These are phyloP conservation scores for Rhazya stricta DNA, from an alignment of 257 asterid species.

Conservation along the genomic window DNA sequence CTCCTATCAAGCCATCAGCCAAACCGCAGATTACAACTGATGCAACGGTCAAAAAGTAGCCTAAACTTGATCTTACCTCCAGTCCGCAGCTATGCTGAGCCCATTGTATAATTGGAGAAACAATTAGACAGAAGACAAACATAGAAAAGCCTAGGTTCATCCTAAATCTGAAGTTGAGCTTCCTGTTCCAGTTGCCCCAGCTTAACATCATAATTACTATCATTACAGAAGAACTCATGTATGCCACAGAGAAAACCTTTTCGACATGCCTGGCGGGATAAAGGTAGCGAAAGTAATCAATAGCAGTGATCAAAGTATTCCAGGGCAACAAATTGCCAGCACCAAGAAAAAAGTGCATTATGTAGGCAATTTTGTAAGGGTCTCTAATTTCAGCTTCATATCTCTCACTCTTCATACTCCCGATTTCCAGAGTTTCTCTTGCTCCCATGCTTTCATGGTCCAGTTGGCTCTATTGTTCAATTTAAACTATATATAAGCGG, in stretches of 20 bases:
- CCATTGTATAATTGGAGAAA: constrained; percentile 59
- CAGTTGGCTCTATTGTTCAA: background rate
- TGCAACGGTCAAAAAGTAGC: constrained; percentile 37
- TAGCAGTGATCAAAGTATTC: constrained; percentile 72
- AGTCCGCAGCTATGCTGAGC: constrained; percentile 16
- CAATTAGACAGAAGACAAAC: constrained; percentile 48
- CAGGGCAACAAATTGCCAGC: constrained; percentile 81
- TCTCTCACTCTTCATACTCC: background rate
- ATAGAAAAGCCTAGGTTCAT: constrained; percentile 60
- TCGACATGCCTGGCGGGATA: constrained; percentile 59
- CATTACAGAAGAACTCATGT: constrained; percentile 58
- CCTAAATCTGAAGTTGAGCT: constrained; percentile 41
- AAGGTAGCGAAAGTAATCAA: constrained; percentile 58
- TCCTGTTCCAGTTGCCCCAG: constrained; percentile 26
- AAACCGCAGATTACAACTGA: constrained; percentile 60
- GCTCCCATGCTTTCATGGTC: constrained; percentile 9
- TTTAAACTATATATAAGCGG: constrained; percentile 7
- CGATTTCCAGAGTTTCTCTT: constrained; percentile 6
- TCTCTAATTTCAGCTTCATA: constrained; percentile 25
- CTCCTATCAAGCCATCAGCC: constrained; percentile 68
- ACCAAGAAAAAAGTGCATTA: constrained; percentile 69
- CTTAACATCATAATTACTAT: constrained; percentile 41
- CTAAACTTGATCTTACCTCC: constrained; percentile 22
- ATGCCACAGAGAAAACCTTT: constrained; percentile 63
- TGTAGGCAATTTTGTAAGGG: constrained; percentile 48